These are phyloP conservation scores for Alternaria triticina DNA, from an alignment of 2,329 filamentous ascomycete species.

Conservation along the genomic window DNA sequence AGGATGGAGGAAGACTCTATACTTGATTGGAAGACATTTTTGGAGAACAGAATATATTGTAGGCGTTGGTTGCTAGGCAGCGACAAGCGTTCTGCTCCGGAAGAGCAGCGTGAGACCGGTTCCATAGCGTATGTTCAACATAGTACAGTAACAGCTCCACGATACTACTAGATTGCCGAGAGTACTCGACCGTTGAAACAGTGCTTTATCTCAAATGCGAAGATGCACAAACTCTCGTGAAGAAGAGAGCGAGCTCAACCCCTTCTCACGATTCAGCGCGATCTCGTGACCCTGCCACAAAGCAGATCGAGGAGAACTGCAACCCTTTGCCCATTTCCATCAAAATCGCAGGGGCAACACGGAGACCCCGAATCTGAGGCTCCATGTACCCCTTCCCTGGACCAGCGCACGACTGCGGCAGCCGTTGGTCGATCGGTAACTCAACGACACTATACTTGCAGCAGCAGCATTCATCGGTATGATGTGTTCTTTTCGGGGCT, in stretches of 20 bases:
- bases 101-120: constrained; percentile 3
- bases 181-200: not conserved
- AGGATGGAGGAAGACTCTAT: not conserved
- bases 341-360: constrained; percentile 14
- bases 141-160: constrained; percentile 16
- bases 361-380: constrained; percentile 17
- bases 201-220: not conserved
- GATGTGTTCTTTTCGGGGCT: constrained; percentile 3
- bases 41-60: not conserved
- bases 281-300: not conserved
- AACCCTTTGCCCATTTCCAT: not conserved
- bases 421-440: constrained; percentile 17
- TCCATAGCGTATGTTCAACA: constrained; percentile 23
- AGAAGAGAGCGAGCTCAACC: not conserved
- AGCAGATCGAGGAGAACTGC: not conserved
- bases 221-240: not conserved
- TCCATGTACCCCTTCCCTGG: constrained; percentile 7
- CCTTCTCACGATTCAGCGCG: not conserved
- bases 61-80: not conserved
- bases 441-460: constrained; percentile 5
- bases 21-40: not conserved
- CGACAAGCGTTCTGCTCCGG: not conserved
- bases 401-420: constrained; percentile 12
- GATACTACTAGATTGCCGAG: constrained; percentile 1
- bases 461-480: constrained; percentile 1